A percentile compares a stretch with the other conserved stretches of the same genome.
phyloP scores from a whole-genome alignment of 2,329 filamentous ascomycete species.

The Botrytis hyacinthi region DNA sequence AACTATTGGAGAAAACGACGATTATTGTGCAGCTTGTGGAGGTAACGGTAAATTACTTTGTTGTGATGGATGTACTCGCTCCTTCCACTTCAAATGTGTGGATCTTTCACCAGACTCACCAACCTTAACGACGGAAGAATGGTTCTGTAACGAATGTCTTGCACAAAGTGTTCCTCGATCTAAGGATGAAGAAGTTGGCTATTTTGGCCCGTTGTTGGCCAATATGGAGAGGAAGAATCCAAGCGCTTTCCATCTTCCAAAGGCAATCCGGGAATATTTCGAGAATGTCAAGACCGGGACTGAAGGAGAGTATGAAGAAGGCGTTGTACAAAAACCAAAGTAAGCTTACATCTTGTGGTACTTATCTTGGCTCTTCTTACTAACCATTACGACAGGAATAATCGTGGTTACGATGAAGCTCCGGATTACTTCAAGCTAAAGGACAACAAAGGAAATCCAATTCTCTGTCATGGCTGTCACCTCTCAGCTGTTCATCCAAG shows the following conservation, averaged over 20 bases:
- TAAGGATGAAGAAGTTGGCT: slow-evolving; percentile 47
- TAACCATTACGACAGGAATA: slow-evolving; percentile 44
- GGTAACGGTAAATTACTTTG: slow-evolving; percentile 83
- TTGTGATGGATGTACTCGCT: slow-evolving; percentile 87
- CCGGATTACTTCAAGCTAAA: slow-evolving; percentile 67
- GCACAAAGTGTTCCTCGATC: slow-evolving; percentile 45
- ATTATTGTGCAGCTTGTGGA: slow-evolving; percentile 84
- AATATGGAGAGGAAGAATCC: slow-evolving; percentile 67
- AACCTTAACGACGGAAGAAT: slow-evolving; percentile 65
- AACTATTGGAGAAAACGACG: slow-evolving; percentile 72
- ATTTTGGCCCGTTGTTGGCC: slow-evolving; percentile 62
- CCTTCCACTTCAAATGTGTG: slow-evolving; percentile 87
- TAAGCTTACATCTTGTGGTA: slow-evolving; percentile 45
- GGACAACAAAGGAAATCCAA: slow-evolving; percentile 69
- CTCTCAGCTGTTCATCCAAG: slow-evolving; percentile 56
- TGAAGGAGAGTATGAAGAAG: slow-evolving; percentile 79
- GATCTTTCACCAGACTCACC: slow-evolving; percentile 67
- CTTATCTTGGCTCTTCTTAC: slow-evolving; percentile 19
- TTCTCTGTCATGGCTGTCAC: slow-evolving; percentile 77
- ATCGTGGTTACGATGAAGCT: slow-evolving; percentile 55
- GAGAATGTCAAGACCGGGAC: slow-evolving; percentile 73
- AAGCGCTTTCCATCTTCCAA: slow-evolving; percentile 70
- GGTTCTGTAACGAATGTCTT: slow-evolving; percentile 77
- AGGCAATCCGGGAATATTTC: slow-evolving; percentile 70
- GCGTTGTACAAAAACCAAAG: slow-evolving; percentile 54